phyloP scores from a whole-genome alignment of 129 eudicot genomes.

The Ambrosia trifida region DNA sequence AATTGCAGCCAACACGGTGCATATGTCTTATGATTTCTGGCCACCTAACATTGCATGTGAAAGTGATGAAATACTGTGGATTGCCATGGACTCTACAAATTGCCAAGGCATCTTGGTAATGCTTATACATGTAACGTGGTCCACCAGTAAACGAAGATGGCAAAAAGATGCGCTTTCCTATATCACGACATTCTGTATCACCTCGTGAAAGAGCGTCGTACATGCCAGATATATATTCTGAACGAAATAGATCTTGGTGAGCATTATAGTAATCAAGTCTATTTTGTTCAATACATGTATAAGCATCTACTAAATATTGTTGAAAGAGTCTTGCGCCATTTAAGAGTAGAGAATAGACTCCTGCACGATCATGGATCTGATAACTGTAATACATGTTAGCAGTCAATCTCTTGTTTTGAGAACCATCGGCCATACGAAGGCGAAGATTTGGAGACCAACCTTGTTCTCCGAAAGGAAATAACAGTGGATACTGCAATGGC shows the following conservation, averaged over 20 bases:
- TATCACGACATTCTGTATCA: background rate
- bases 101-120: background rate
- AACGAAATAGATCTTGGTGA: background rate
- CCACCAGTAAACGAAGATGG: background rate
- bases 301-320: background rate
- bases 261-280: background rate
- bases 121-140: background rate
- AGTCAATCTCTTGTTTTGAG: background rate
- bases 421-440: too few relatives aligned
- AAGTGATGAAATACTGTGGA: background rate
- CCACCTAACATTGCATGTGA: background rate
- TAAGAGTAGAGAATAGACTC: background rate
- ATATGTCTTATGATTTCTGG: background rate
- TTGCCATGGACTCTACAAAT: background rate
- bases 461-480: background rate
- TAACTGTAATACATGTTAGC: background rate
- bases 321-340: background rate
- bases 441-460: background rate
- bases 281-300: background rate
- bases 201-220: background rate
- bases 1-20: background rate
- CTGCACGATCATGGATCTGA: background rate
- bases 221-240: background rate
- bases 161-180: background rate
- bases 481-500: background rate